Conservation (phyloP, 768 basidiomycete species). For the Boletellus ananiceps region DNA sequence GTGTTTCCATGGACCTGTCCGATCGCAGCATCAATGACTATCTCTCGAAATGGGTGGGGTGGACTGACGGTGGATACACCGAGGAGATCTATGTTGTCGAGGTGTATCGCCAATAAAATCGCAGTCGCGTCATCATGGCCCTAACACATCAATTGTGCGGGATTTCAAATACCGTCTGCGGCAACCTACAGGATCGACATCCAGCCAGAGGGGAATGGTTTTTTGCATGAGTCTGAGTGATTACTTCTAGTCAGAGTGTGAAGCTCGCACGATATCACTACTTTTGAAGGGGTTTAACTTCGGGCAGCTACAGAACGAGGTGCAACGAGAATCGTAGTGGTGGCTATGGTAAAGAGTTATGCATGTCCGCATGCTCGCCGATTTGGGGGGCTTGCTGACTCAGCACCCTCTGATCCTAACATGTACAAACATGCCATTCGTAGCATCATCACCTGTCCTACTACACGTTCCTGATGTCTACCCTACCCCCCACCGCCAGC, state of each 20-base stretch:
- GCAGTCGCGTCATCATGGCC: conserved; percentile 90
- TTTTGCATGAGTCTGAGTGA: conserved; percentile 5
- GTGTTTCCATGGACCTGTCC: conserved; percentile 80
- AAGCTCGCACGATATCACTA: not conserved
- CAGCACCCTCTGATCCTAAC: conserved; percentile 19
- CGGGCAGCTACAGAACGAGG: no score
- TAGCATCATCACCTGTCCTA: not conserved
- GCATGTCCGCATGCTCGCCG: no score
- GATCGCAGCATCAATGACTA: not conserved
- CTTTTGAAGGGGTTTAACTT: not conserved
- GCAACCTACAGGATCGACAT: conserved; percentile 56
- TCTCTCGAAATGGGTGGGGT: not conserved
- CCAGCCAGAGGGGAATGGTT: conserved; percentile 48
- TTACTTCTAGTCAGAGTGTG: no score
- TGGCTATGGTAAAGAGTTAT: no score
- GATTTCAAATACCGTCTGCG: not conserved
- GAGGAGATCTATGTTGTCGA: conserved; percentile 59
- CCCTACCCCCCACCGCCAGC: conserved; percentile 15
- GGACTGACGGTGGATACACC: conserved; percentile 76
- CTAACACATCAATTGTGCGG: conserved; percentile 30
- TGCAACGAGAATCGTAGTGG: no score
- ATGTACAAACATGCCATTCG: conserved; percentile 17
- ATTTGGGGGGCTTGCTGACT: not conserved
- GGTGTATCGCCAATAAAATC: conserved; percentile 70
- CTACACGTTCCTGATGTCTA: conserved; percentile 19